Conservation (phyloP, 2,329 filamentous ascomycete species). For the Dactylellina haptotyla region DNA sequence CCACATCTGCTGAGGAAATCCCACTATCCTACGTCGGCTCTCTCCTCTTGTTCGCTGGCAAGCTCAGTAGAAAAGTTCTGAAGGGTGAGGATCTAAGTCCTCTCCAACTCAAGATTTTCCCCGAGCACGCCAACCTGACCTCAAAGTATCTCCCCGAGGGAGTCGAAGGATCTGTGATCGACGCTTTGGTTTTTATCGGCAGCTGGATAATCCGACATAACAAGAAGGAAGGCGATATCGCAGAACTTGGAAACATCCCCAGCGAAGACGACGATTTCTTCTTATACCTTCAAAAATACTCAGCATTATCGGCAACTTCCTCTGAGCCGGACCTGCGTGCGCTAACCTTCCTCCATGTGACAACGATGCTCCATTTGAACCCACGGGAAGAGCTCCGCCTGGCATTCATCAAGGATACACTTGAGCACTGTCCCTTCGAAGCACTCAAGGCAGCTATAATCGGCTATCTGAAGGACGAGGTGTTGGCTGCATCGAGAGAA, state of each 20-base stretch:
- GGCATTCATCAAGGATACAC: slow-evolving; percentile 58
- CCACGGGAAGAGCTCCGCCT: slow-evolving; percentile 57
- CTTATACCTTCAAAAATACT: slow-evolving; percentile 58
- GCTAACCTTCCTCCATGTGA: slow-evolving; percentile 56
- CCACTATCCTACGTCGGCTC: slow-evolving; percentile 58
- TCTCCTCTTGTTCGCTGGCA: slow-evolving; percentile 57
- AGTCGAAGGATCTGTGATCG: slow-evolving; percentile 56
- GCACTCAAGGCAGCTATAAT: slow-evolving; percentile 58
- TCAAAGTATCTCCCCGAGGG: slow-evolving; percentile 56
- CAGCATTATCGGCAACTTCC: slow-evolving; percentile 57
- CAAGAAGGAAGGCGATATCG: slow-evolving; percentile 54
- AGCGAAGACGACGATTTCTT: slow-evolving; percentile 55
- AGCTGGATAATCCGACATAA: slow-evolving; percentile 55
- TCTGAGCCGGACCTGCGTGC: slow-evolving; percentile 56
- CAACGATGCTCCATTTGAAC: slow-evolving; percentile 57
- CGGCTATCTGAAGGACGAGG: slow-evolving; percentile 58
- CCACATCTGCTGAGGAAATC: slow-evolving; percentile 57
- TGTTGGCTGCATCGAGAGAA: slow-evolving; percentile 53
- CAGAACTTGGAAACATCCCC: slow-evolving; percentile 33
- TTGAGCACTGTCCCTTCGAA: slow-evolving; percentile 59
- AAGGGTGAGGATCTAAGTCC: slow-evolving; percentile 29
- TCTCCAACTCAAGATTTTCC: slow-evolving; percentile 55
- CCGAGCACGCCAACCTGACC: slow-evolving; percentile 56
- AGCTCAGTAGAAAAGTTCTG: slow-evolving; percentile 49
- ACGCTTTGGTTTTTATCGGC: slow-evolving; percentile 58